phyloP scores from a whole-genome alignment of 2,329 filamentous ascomycete species.

The Penicillium sp. region DNA sequence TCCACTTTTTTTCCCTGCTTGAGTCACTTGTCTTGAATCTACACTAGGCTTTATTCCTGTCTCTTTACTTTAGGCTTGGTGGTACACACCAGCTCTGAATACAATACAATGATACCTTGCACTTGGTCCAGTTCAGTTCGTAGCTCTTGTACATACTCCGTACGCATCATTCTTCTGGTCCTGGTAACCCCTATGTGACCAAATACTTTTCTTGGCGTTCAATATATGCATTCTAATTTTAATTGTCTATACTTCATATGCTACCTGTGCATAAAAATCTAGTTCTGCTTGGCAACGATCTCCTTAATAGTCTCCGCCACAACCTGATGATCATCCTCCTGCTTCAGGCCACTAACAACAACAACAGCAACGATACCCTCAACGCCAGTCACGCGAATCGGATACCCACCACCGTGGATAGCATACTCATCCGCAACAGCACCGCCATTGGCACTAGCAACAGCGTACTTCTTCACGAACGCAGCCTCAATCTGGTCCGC shows the following conservation, averaged over 20 bases:
- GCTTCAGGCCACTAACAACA: conserved; percentile 73
- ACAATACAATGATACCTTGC: conserved; percentile 28
- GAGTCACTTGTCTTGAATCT: conserved; percentile 22
- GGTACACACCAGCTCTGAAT: conserved; percentile 4
- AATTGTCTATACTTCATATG: not conserved
- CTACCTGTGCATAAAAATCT: not conserved
- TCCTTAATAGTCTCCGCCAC: conserved; percentile 69
- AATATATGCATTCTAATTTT: not conserved
- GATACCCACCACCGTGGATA: conserved; percentile 76
- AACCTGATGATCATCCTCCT: conserved; percentile 75
- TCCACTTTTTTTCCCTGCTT: conserved; percentile 28
- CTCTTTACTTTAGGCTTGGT: conserved; percentile 1
- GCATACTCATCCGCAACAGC: conserved; percentile 62
- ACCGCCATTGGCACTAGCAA: conserved; percentile 54
- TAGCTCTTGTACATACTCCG: too few relatives aligned
- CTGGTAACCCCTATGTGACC: too few relatives aligned
- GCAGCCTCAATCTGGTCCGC: conserved; percentile 58
- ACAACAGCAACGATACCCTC: conserved; percentile 76
- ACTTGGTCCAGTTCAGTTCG: not conserved
- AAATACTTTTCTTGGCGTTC: too few relatives aligned
- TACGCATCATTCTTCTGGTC: too few relatives aligned
- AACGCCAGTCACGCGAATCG: conserved; percentile 69
- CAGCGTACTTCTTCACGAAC: conserved; percentile 66
- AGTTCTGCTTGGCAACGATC: conserved; percentile 36
- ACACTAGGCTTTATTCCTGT: conserved; percentile 12